Conservation (phyloP, 805 yeast genomes). For the Zygoascus biomembranicola region DNA sequence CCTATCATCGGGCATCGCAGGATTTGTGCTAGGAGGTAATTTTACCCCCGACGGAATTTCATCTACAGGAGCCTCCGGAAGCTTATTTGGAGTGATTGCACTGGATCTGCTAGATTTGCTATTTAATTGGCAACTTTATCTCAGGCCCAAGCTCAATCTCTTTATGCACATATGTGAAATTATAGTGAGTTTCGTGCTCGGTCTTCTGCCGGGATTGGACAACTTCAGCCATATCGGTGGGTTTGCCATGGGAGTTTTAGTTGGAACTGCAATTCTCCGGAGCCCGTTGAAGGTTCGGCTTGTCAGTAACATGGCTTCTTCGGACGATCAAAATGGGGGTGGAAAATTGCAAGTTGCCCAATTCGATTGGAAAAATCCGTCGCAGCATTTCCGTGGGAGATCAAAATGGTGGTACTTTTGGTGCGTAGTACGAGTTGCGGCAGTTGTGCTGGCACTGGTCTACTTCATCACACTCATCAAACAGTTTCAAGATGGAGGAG, state of each 20-base stretch:
- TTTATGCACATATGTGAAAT: constrained; percentile 47
- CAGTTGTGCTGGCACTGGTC: constrained; percentile 39
- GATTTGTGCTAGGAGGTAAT: constrained; percentile 61
- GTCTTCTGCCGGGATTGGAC: constrained; percentile 65
- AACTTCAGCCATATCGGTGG: constrained; percentile 74
- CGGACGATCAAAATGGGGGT: not conserved
- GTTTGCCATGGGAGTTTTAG: constrained; percentile 49
- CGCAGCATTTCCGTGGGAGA: constrained; percentile 18
- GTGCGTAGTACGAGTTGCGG: constrained; percentile 40
- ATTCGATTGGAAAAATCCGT: constrained; percentile 18
- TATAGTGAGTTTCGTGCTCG: constrained; percentile 50
- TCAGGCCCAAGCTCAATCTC: constrained; percentile 40
- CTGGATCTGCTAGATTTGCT: constrained; percentile 47
- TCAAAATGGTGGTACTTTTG: constrained; percentile 38
- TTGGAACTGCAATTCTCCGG: constrained; percentile 42
- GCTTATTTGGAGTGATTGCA: constrained; percentile 62
- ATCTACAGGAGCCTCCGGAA: constrained; percentile 64
- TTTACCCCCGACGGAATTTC: constrained; percentile 60
- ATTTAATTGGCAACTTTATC: constrained; percentile 41
- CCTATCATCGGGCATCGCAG: constrained; percentile 53
- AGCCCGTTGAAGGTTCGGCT: constrained; percentile 37
- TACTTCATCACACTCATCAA: constrained; percentile 43
- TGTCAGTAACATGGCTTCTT: constrained; percentile 7
- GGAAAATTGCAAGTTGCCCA: constrained; percentile 16
- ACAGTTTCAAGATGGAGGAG: constrained; percentile 40